phyloP scores from a whole-genome alignment of 257 asterid genomes.

The Cruciata laevipes region DNA sequence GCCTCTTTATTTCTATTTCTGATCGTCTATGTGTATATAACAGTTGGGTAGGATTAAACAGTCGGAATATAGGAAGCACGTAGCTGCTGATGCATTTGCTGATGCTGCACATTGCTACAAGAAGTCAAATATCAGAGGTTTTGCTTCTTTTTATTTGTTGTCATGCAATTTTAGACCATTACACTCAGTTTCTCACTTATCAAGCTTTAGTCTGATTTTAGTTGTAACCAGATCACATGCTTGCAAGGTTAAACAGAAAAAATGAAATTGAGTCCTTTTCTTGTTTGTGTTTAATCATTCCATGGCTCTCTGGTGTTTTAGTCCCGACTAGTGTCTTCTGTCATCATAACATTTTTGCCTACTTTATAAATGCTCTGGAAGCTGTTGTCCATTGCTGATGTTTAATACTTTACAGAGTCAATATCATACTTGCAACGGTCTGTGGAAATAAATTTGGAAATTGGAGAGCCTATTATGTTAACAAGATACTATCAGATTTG shows the following conservation, averaged over 20 bases:
- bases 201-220: neutral
- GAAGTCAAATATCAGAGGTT: constrained; percentile 63
- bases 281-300: neutral
- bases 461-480: constrained; percentile 87
- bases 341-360: neutral
- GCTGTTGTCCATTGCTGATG: constrained; percentile 11
- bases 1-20: neutral
- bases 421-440: constrained; percentile 76
- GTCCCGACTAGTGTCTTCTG: neutral
- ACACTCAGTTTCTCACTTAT: neutral
- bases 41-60: no score
- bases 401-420: constrained; percentile 55
- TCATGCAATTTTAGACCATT: constrained; percentile 1
- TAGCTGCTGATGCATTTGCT: constrained; percentile 80
- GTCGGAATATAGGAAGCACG: constrained; percentile 96
- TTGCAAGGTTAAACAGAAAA: neutral
- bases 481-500: constrained; percentile 92
- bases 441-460: constrained; percentile 73
- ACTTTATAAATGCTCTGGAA: neutral
- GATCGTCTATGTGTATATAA: constrained; percentile 1
- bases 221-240: neutral
- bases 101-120: constrained; percentile 93
- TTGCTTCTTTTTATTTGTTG: constrained; percentile 5
- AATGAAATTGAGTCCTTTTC: neutral
- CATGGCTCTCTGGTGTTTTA: neutral